Evolutionary conservation across 164 flowering plant species (phyloP).

Genomic region (Buxus sempervirens): DNA sequence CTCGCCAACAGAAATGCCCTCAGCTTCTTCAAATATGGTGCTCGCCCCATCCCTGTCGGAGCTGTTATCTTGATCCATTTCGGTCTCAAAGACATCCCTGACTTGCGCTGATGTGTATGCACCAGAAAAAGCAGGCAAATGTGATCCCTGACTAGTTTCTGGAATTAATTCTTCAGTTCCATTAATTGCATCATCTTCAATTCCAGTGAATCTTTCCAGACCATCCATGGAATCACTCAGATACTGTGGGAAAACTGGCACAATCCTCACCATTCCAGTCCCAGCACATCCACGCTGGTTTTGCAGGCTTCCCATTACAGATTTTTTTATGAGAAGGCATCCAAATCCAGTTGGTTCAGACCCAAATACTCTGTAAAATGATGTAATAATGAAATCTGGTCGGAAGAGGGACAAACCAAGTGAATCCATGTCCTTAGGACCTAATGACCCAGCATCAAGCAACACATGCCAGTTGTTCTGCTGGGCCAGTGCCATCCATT

Average conservation of each 20-base stretch:
- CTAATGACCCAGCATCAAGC: conserved; percentile 84
- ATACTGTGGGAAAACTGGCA: conserved; percentile 58
- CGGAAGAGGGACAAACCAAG: conserved; percentile 79
- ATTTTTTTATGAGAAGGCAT: conserved; percentile 81
- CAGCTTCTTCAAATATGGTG: conserved; percentile 68
- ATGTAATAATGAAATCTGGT: conserved; percentile 84
- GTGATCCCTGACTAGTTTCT: conserved; percentile 39
- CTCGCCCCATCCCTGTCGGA: conserved; percentile 68
- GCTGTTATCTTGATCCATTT: conserved; percentile 65
- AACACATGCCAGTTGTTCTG: conserved; percentile 91
- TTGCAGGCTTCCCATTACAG: conserved; percentile 60
- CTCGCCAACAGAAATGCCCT: conserved; percentile 61
- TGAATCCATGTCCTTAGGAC: conserved; percentile 94
- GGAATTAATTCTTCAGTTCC: conserved; percentile 30
- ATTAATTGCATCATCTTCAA: conserved; percentile 31
- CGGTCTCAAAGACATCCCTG: conserved; percentile 66
- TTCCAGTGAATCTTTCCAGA: conserved; percentile 39
- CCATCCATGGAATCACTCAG: conserved; percentile 61
- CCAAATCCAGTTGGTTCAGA: conserved; percentile 88
- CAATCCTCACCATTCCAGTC: conserved; percentile 68
- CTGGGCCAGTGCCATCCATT: conserved; percentile 87
- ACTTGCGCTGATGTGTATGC: conserved; percentile 60
- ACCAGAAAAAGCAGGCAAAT: conserved; percentile 74
- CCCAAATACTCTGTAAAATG: conserved; percentile 83
- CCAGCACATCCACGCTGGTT: conserved; percentile 52